Conservation (phyloP, 495 filamentous ascomycete genomes). For the Trichoderma virens region DNA sequence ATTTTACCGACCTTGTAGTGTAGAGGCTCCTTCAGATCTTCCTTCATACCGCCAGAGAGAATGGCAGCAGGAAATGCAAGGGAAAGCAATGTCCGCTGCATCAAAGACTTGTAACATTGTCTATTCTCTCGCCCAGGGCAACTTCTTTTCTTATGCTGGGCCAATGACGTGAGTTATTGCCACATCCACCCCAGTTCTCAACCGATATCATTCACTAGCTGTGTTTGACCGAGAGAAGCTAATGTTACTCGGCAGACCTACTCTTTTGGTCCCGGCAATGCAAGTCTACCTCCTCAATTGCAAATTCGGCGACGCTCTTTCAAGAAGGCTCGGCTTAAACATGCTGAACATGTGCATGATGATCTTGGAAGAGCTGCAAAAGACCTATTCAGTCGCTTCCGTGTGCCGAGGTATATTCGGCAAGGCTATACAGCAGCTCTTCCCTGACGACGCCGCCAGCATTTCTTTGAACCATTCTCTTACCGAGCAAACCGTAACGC, state of each 20-base stretch:
- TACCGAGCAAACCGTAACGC: not conserved
- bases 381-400: not conserved
- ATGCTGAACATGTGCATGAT: constrained; percentile 7
- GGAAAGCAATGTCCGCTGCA: not conserved
- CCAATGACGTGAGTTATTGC: constrained; percentile 2
- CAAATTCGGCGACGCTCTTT: not conserved
- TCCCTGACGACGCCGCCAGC: not conserved
- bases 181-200: not conserved
- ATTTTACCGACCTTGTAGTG: not conserved
- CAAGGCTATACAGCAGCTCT: constrained; percentile 3
- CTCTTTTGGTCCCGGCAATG: not conserved
- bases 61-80: constrained; percentile 1
- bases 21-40: not conserved
- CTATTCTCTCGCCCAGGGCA: not conserved
- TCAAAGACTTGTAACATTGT: not conserved
- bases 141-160: not conserved
- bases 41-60: not conserved
- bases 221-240: not conserved
- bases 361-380: not conserved
- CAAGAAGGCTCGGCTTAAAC: not conserved
- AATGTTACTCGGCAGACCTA: not conserved
- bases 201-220: not conserved
- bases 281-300: constrained; percentile 4
- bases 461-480: not conserved
- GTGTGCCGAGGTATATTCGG: constrained; percentile 3